Evolutionary conservation across 1,139 yeast species (phyloP).

Genomic region (Meyerozyma elateridarum): DNA sequence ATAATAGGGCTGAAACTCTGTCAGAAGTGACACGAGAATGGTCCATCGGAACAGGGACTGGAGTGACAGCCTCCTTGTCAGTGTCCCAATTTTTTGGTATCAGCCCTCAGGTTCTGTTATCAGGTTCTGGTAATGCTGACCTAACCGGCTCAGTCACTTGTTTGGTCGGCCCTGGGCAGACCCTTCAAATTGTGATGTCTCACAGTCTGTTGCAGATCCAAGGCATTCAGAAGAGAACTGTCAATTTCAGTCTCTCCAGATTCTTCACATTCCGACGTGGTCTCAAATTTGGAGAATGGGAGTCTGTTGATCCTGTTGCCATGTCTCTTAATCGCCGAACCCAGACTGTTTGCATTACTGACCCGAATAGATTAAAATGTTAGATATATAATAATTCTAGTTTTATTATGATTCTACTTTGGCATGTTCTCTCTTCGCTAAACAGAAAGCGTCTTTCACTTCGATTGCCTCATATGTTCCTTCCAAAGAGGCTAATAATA

Average conservation of each 20-base stretch:
- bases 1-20: conserved; percentile 4
- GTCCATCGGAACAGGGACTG: not conserved
- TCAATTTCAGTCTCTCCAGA: not conserved
- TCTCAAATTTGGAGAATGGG: conserved; percentile 3
- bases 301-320: not conserved
- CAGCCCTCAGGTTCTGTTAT: not conserved
- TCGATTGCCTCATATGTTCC: conserved; percentile 94
- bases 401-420: conserved; percentile 8
- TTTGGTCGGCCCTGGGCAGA: not conserved
- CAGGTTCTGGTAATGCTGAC: not conserved
- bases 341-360: conserved; percentile 4
- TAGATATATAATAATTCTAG: not conserved
- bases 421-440: conserved; percentile 32
- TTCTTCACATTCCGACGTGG: not conserved
- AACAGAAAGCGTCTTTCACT: conserved; percentile 77
- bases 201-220: not conserved
- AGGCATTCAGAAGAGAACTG: not conserved
- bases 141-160: conserved; percentile 1
- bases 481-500: conserved; percentile 74
- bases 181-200: not conserved
- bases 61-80: not conserved
- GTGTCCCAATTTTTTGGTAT: not conserved
- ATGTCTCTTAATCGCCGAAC: not conserved
- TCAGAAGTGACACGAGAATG: not conserved
- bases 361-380: conserved; percentile 1